These are phyloP conservation scores for Suillus placidus DNA, from an alignment of 768 basidiomycete genomes.

Conservation along the genomic window DNA sequence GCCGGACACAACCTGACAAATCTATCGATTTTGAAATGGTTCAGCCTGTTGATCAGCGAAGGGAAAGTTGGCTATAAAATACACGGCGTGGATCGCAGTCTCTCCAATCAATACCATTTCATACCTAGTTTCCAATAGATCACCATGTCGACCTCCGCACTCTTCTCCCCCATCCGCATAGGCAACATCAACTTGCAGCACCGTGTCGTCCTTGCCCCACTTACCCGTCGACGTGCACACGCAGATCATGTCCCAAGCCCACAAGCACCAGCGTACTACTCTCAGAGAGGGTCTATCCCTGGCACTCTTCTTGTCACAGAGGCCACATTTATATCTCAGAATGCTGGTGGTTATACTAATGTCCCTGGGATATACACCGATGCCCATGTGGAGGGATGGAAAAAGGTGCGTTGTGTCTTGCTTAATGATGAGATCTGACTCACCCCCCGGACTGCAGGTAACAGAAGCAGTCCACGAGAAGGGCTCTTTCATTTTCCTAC, in stretches of 20 bases:
- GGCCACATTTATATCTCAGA: constrained; percentile 52
- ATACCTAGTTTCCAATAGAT: background rate
- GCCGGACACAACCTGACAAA: background rate
- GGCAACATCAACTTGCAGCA: constrained; percentile 47
- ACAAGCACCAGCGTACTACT: constrained; percentile 48
- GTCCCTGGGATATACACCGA: constrained; percentile 69
- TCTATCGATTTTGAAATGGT: background rate
- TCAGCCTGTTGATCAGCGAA: background rate
- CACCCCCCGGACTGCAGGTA: constrained; percentile 39
- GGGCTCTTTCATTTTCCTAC: constrained; percentile 49
- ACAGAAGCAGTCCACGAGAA: constrained; percentile 59
- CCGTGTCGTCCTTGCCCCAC: constrained; percentile 55
- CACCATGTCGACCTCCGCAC: constrained; percentile 16
- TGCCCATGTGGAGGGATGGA: constrained; percentile 59
- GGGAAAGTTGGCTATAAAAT: background rate
- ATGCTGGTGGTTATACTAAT: constrained; percentile 51
- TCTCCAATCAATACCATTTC: background rate
- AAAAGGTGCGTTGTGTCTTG: constrained; percentile 34
- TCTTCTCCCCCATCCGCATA: constrained; percentile 51
- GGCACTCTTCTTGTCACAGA: constrained; percentile 63
- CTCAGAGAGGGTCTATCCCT: constrained; percentile 46
- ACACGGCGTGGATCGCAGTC: background rate
- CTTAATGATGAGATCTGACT: background rate
- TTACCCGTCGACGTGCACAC: constrained; percentile 49
- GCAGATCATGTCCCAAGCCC: constrained; percentile 39